Conservation (phyloP, 495 filamentous ascomycete species). For the Podospora pseudopauciseta region DNA sequence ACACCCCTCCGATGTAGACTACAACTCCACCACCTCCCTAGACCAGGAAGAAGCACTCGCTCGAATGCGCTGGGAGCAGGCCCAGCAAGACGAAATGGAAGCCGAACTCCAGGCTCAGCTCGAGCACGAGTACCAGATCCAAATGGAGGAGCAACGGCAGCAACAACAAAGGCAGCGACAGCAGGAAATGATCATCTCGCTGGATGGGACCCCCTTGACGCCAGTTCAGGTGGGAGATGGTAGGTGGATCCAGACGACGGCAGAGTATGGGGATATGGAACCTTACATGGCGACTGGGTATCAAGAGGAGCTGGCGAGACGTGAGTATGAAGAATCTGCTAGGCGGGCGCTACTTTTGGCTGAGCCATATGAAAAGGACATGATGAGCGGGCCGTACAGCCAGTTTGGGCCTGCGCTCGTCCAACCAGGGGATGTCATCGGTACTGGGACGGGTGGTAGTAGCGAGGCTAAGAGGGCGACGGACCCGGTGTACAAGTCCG, state of each 20-base stretch:
- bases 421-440: constrained; percentile 26
- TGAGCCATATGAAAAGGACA: constrained; percentile 36
- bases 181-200: constrained; percentile 35
- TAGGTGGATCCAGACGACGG: constrained; percentile 40
- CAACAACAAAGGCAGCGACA: neutral
- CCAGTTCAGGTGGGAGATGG: constrained; percentile 49
- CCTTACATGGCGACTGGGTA: constrained; percentile 72
- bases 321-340: constrained; percentile 47
- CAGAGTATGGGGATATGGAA: constrained; percentile 42
- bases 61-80: constrained; percentile 50
- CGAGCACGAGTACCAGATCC: constrained; percentile 21
- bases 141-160: constrained; percentile 20
- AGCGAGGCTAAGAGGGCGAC: constrained; percentile 40
- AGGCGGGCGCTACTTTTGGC: constrained; percentile 29
- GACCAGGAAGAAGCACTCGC: constrained; percentile 50
- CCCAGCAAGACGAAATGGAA: constrained; percentile 29
- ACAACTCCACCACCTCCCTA: constrained; percentile 47
- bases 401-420: constrained; percentile 26
- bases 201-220: constrained; percentile 50
- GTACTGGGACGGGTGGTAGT: constrained; percentile 40
- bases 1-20: constrained; percentile 40
- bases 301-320: constrained; percentile 47
- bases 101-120: constrained; percentile 27
- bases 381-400: constrained; percentile 20
- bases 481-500: constrained; percentile 59